phyloP scores from a whole-genome alignment of 257 asterid genomes.

The Nicotiana obtusifolia region DNA sequence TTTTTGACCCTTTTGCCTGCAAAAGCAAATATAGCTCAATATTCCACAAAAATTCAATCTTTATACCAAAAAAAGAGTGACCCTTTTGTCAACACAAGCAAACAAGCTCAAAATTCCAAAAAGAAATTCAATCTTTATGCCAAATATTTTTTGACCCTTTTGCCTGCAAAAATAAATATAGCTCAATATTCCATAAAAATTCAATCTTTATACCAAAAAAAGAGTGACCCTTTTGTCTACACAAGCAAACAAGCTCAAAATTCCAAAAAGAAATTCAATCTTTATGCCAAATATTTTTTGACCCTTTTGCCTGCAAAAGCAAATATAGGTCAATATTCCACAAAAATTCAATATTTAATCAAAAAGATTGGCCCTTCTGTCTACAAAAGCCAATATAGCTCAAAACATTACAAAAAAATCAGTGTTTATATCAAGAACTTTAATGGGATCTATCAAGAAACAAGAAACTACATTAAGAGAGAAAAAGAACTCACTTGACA shows the following conservation, averaged over 20 bases:
- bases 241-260: too few species aligned
- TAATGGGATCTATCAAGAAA: slow-evolving; percentile 30
- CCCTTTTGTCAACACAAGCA: neutral
- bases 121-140: too few species aligned
- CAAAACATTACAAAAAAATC: neutral
- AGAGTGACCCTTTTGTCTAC: too few species aligned
- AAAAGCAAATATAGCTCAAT: neutral
- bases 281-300: too few species aligned
- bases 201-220: neutral
- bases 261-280: too few species aligned
- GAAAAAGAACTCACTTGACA: slow-evolving; percentile 33
- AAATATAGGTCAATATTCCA: neutral
- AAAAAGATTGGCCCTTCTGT: neutral
- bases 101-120: neutral
- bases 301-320: too few species aligned
- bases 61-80: neutral
- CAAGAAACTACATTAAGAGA: neutral
- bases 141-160: too few species aligned
- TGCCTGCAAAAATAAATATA: neutral
- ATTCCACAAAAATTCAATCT: neutral
- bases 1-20: too few species aligned
- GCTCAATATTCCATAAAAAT: neutral
- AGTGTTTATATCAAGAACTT: neutral
- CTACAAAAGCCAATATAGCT: neutral
- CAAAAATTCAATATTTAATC: neutral